Evolutionary conservation across 805 yeast species (phyloP), one percentile per base, ranked within the genome.

Genomic region (Pichia cephalocereana): DNA sequence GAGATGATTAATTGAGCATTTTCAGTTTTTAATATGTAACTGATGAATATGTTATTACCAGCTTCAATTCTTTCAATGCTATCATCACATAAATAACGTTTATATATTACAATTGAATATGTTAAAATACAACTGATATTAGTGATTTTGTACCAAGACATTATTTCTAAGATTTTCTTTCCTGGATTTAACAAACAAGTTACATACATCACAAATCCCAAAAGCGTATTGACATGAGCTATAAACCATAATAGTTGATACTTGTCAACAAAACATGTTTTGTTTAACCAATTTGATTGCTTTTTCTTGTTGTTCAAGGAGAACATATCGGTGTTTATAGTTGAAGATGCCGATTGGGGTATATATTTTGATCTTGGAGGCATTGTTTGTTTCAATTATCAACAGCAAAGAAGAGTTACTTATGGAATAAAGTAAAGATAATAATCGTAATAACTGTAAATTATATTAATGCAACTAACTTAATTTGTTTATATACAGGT

Each of bases 21-120:
- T 46, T 70, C 74, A n/a, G 72, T 65, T 52, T 63, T 68, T 42
- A 71, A 54, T 6, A 67, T 56, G 42, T 65, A 68, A 9, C 72
- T 61, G 18, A 70, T 51, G 12, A 63, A 59, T 31, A 66, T 53
- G 23, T 44, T 36, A 17, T 48, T 37, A 26, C 38, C 39, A 18
- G 19, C 26, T 36, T 43, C 36, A 1, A 28, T 30, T n/a, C 39
- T 11, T 6, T 34, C 42, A 10, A 44, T 27, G 2, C 43, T 40
- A 7, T 30, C 40, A 15, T 57, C 57, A 30, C 57, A 45, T 30
- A 59, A 41, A 43, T 61, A 58, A 49, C 58, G 54, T 44, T 59
- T 52, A 49, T 61, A 61, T 23, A 63, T 55, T 9, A 63, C 68
- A 28, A 62, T 50, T 1, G 62, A 46, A 47, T 64, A 63, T 2